Evolutionary conservation across 345 rosid species (phyloP), one percentile per base, ranked within the genome.

Genomic region (Boechera divaricarpa): DNA sequence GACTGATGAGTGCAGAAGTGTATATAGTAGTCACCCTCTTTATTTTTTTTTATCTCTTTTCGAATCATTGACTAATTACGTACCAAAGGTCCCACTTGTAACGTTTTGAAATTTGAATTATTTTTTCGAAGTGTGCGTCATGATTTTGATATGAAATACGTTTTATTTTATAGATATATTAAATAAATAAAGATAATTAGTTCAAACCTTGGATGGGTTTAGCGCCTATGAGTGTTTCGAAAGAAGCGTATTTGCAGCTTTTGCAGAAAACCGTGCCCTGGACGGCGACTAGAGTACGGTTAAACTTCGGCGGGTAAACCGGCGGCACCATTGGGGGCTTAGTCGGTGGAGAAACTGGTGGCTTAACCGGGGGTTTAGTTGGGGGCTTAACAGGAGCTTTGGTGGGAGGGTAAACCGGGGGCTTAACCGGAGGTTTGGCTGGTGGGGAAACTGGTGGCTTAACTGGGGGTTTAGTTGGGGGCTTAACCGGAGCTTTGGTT

Each of bases 241-340:
- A 70, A 15, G 89, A 85, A 21, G 88, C 69, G 75, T 91, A 91
- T 41, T 87, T 87, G 92, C 99, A 95, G 33, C 94, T 83, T 82
- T 87, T 95, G 94, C 97, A 91, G 73, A 73, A 92, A 10, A 95
- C 94, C 1, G 84, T 88, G 13, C 98, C 99, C 53, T 83, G 90
- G 10, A 95, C 93, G 1, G 92, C 93, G 0, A 92, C 81, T 51
- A 90, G 77, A 51, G 83, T 83, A 80, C 98, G 81, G 32, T 66
- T 77, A 61, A 87, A 76, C 52, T 35, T 48, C 0, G 84, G 79
- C 0, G 90, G 85, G 66, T 79, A 79, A n/a, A 77, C 69, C 7
- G 81, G 79, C 2, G 86, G 86, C 70, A 10, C 41, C 0, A 79
- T 78, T 0, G 84, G 79, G 0, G 90, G 84, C 28, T 70, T 57